Evolutionary conservation across 345 rosid genomes (phyloP).

Genomic region (Barbarea vulgaris): DNA sequence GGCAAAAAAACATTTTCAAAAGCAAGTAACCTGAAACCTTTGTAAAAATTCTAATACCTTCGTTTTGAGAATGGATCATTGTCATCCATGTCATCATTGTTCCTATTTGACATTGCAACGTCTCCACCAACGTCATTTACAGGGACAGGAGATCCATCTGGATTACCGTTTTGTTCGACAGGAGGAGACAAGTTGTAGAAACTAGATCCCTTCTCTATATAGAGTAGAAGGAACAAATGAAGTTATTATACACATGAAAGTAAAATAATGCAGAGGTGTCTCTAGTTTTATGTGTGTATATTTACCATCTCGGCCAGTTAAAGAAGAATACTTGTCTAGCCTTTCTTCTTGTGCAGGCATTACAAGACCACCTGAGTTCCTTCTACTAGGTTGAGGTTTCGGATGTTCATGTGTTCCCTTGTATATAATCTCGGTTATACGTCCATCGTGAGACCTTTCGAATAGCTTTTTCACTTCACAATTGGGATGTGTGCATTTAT

Average conservation of each 20-base stretch:
- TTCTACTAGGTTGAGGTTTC: conserved; percentile 83
- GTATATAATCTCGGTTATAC: conserved; percentile 85
- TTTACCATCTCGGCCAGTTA: conserved; percentile 65
- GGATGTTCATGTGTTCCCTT: conserved; percentile 97
- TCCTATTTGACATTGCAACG: conserved; percentile 35
- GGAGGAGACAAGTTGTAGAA: conserved; percentile 50
- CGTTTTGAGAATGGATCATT: conserved; percentile 78
- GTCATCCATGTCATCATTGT: conserved; percentile 59
- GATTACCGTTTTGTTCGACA: conserved; percentile 52
- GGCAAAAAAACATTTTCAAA: conserved; percentile 4
- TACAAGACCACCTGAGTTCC: conserved; percentile 60
- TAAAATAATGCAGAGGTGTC: neutral
- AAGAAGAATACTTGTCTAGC: conserved; percentile 53
- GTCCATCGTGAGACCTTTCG: conserved; percentile 87
- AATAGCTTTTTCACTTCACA: conserved; percentile 95
- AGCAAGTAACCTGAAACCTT: neutral
- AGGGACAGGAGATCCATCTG: conserved; percentile 60
- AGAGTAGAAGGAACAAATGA: conserved; percentile 13
- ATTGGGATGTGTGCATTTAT: conserved; percentile 95
- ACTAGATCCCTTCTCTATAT: conserved; percentile 60
- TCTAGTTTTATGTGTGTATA: conserved; percentile 1
- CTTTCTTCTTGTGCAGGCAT: conserved; percentile 71
- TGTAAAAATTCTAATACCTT: conserved; percentile 52
- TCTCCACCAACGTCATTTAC: conserved; percentile 61
- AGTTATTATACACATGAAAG: neutral